Evolutionary conservation across 2,329 filamentous ascomycete genomes (phyloP), one percentile per base, ranked within the genome.

Genomic region (Fusarium cyanostomum): DNA sequence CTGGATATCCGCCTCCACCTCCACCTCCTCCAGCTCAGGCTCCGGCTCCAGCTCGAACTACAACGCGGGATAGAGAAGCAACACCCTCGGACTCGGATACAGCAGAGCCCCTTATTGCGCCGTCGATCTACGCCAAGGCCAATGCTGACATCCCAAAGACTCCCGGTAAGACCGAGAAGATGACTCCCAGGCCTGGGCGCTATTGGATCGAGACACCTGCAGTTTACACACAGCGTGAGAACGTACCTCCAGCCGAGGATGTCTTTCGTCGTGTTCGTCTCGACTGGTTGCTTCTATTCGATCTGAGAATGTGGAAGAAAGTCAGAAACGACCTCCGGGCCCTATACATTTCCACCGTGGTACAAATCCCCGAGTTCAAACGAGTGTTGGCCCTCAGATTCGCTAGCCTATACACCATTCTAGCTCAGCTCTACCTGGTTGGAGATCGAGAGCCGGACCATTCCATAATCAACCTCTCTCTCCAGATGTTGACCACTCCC

Each of bases 361-460:
- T 99, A 43, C 92, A 92, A 7, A 92, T 99, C 52, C 94, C 95
- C 5, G 87, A 96, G 73, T 99, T 99, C 84, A 99, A 99, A 79
- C 89, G 94, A 16, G 88, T 99, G 9, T 82, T 99, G 52, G 94
- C 94, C 2, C 81, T 99, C 38, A 88, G 95, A n/a, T 96, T 99
- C 74, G 92, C 96, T 50, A 94, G 93, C 1, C 83, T 99, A 4
- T 99, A 99, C 77, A 98, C 95, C 2, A 92, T 91, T 3, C 80
- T 99, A 43, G 94, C 95, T 6, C 94, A 99, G 74, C 82, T 99
- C 4, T 99, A 98, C 74, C 85, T 99, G 27, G 95, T 99, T 65
- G 94, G 94, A 12, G 95, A 99, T 73, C 86, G 95, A 64, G 95
- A 99, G 75, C 95, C 95, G 3, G 95, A 99, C 72, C 94, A 98